A percentile compares a stretch with the other conserved stretches of the same genome.
Evolutionary conservation across 2,329 filamentous ascomycete genomes (phyloP).

Genomic region (Calycina marina): DNA sequence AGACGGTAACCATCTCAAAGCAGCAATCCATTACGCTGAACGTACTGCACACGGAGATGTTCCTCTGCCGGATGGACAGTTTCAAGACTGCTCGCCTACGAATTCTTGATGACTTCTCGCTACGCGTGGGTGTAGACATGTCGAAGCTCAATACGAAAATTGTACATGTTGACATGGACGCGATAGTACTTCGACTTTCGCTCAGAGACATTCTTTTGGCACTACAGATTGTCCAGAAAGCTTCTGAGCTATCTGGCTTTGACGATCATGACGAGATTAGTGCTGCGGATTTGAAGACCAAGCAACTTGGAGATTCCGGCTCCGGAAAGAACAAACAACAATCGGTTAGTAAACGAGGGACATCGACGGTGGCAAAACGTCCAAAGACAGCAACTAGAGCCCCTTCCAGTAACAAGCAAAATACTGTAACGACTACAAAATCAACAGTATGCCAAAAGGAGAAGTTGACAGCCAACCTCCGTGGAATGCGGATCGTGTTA

Average conservation of each 20-base stretch:
- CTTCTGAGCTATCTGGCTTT: constrained; percentile 67
- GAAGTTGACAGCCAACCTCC: constrained; percentile 71
- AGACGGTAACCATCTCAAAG: constrained; percentile 82
- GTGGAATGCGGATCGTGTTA: constrained; percentile 80
- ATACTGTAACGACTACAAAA: too few relatives aligned
- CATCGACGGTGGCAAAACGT: constrained; percentile 35
- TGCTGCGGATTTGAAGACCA: constrained; percentile 38
- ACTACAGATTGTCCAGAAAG: constrained; percentile 81
- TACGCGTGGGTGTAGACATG: constrained; percentile 75
- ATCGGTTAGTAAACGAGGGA: constrained; percentile 39
- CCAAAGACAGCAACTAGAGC: constrained; percentile 28
- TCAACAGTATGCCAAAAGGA: constrained; percentile 41
- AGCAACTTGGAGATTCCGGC: constrained; percentile 28
- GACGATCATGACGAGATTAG: constrained; percentile 31
- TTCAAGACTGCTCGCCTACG: constrained; percentile 83
- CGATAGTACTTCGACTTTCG: constrained; percentile 77
- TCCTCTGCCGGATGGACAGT: constrained; percentile 93
- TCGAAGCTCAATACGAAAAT: constrained; percentile 50
- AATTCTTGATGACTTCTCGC: constrained; percentile 91
- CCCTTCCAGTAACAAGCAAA: too few relatives aligned
- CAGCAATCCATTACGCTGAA: constrained; percentile 92
- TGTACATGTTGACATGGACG: constrained; percentile 79
- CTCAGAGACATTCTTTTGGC: constrained; percentile 89
- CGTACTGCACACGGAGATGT: constrained; percentile 92
- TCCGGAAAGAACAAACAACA: constrained; percentile 33